Base-by-base conservation (phyloP, 495 filamentous ascomycete species). In the Aspergillus steynii region DNA sequence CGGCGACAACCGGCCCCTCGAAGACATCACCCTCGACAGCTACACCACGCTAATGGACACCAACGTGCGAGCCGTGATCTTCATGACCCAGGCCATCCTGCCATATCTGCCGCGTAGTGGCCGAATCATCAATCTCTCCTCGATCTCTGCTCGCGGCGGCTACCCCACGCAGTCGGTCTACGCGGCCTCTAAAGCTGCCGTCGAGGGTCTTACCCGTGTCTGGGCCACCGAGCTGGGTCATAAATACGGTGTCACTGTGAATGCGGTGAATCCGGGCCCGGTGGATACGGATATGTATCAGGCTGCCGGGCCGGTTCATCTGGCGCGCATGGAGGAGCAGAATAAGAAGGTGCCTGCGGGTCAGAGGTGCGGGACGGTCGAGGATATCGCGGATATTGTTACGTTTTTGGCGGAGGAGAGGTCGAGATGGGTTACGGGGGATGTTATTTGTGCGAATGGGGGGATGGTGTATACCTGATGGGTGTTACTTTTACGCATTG, bases 351-450 rank as follows among this genome's bases (percentile, higher is more conserved):
- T 71, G 4, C 60, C 70, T 3, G 69, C 68, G 56, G 74, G 71
- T 27, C 68, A 72, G 49, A 56, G 71, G 5, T 61, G 63, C 2
- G 77, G 73, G 0, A 72, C 48, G 1, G 64, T 70, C 0, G 65
- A 72, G 45, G 79, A 85, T 68, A 69, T 85, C 58, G 80, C 74
- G 15, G 80, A 82, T 64, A 73, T 74, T 9, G 79, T 79, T 26
- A 54, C 77, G 25, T 65, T 83, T n/a, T 49, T 84, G 9, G 74
- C 71, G 10, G 74, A 70, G 10, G 82, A 83, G 67, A 76, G 80
- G 64, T 77, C 74, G 49, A 66, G 77, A 7, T 83, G 80, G 82
- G 71, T 85, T 46, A 83, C 80, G 0, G 82, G 79, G 15, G 74
- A 82, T 71, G 71, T 68, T 52, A 72, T 85, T 45, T 74, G 75